Conservation (phyloP, 1,139 yeast species). For the Hemisphaericaspora subhashii region DNA sequence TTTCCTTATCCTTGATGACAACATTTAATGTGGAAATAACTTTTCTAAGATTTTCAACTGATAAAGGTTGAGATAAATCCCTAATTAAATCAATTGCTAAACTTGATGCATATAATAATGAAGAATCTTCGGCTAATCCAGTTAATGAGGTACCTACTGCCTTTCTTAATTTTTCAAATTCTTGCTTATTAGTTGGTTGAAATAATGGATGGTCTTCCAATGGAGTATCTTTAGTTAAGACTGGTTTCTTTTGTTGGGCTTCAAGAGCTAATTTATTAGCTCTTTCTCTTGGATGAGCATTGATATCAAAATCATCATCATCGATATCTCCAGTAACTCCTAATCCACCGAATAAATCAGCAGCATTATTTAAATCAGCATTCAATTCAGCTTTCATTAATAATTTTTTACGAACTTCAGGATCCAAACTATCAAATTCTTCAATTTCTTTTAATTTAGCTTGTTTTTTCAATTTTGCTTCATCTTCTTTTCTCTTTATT, state of each 20-base stretch:
- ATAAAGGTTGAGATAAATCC: constrained; percentile 78
- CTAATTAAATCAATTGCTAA: constrained; percentile 85
- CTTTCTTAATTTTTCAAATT: constrained; percentile 81
- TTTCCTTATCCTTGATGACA: constrained; percentile 79
- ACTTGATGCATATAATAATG: constrained; percentile 67
- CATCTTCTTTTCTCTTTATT: constrained; percentile 41
- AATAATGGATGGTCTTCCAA: constrained; percentile 75
- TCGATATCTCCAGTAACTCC: constrained; percentile 58
- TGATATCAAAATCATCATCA: constrained; percentile 24
- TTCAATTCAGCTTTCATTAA: constrained; percentile 76
- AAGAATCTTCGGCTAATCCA: constrained; percentile 60
- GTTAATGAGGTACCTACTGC: constrained; percentile 68
- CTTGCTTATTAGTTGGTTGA: constrained; percentile 76
- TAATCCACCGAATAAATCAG: constrained; percentile 83
- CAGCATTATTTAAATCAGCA: constrained; percentile 89
- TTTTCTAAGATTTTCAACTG: constrained; percentile 81
- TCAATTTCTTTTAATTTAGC: constrained; percentile 34
- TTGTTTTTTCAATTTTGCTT: constrained; percentile 40
- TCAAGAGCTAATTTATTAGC: constrained; percentile 46
- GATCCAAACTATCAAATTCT: constrained; percentile 66
- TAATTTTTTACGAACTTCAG: constrained; percentile 66
- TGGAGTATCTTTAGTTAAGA: constrained; percentile 65
- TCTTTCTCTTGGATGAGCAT: constrained; percentile 67
- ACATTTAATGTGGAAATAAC: constrained; percentile 84
- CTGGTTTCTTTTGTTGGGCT: constrained; percentile 37